Conservation (phyloP, 306 rosid genomes). For the Begonia masoniana region DNA sequence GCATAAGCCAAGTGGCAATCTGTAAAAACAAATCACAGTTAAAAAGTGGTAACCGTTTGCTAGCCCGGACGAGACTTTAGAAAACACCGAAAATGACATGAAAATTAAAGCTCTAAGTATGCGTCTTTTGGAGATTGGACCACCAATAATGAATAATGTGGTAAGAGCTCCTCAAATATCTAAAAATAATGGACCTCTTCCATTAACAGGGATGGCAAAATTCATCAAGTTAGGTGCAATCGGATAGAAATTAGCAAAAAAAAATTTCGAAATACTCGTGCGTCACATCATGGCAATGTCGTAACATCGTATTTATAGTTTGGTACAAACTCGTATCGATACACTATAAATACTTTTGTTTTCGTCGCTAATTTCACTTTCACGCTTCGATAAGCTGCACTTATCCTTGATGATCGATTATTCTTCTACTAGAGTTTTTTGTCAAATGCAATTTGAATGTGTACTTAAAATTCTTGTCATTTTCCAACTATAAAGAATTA, state of each 20-base stretch:
- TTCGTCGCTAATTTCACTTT: too few relatives aligned
- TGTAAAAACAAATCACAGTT: not conserved
- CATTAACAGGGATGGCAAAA: constrained; percentile 1
- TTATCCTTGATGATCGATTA: too few relatives aligned
- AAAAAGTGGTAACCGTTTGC: not conserved
- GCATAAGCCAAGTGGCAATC: not conserved
- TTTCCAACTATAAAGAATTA: too few relatives aligned
- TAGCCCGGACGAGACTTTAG: not conserved
- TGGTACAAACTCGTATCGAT: too few relatives aligned
- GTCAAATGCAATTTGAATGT: too few relatives aligned
- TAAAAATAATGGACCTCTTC: constrained; percentile 1
- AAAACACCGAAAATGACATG: constrained; percentile 1
- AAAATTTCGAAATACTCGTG: too few relatives aligned
- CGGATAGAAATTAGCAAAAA: not conserved
- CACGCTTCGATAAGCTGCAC: too few relatives aligned
- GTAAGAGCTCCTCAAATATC: constrained; percentile 17
- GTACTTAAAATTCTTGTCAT: too few relatives aligned
- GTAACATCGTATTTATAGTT: too few relatives aligned
- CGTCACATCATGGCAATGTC: too few relatives aligned
- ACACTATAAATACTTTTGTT: too few relatives aligned
- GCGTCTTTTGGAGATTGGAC: constrained; percentile 13
- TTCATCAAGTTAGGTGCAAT: constrained; percentile 8
- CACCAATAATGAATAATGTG: constrained; percentile 33
- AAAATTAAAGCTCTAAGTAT: constrained; percentile 9
- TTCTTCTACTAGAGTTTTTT: too few relatives aligned